Percentiles rank a stretch among this genome's conserved stretches.
Evolutionary conservation across 108 stramenopile species (phyloP).

Genomic region (Cyclotella kingstonii): DNA sequence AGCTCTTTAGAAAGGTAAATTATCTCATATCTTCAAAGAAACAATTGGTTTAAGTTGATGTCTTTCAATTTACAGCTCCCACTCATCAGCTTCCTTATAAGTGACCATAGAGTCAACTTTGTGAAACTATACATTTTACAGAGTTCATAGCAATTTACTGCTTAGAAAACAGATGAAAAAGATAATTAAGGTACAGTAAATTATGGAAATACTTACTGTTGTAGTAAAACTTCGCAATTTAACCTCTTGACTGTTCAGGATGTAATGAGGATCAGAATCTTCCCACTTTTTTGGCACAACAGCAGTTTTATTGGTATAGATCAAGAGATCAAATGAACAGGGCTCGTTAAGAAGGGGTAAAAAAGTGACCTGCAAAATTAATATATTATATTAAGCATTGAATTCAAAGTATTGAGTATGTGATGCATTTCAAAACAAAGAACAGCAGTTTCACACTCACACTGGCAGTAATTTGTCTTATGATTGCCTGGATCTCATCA

Average conservation of each 20-base stretch:
- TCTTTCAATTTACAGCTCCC: constrained; percentile 61
- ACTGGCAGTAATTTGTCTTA: constrained; percentile 97
- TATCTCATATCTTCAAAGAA: too few species aligned
- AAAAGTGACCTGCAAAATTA: constrained; percentile 79
- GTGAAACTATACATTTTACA: constrained; percentile 53
- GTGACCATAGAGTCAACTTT: constrained; percentile 91
- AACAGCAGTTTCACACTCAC: constrained; percentile 21
- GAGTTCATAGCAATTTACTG: not conserved
- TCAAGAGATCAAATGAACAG: constrained; percentile 96
- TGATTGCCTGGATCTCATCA: constrained; percentile 95
- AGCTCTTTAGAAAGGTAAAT: too few species aligned
- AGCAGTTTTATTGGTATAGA: constrained; percentile 91
- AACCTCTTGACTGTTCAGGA: constrained; percentile 92
- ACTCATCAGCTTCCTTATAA: constrained; percentile 87
- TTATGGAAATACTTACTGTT: constrained; percentile 54
- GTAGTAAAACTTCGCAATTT: constrained; percentile 93
- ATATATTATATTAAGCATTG: not conserved
- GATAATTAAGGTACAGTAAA: not conserved
- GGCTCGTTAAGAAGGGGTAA: constrained; percentile 95
- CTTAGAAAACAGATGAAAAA: not conserved
- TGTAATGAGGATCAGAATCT: constrained; percentile 96
- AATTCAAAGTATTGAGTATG: too few species aligned
- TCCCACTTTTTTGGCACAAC: constrained; percentile 90
- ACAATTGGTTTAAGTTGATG: too few species aligned
- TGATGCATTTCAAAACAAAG: too few species aligned